Base-by-base conservation (phyloP, 1,139 yeast genomes). In the Protomyces gravidus region DNA sequence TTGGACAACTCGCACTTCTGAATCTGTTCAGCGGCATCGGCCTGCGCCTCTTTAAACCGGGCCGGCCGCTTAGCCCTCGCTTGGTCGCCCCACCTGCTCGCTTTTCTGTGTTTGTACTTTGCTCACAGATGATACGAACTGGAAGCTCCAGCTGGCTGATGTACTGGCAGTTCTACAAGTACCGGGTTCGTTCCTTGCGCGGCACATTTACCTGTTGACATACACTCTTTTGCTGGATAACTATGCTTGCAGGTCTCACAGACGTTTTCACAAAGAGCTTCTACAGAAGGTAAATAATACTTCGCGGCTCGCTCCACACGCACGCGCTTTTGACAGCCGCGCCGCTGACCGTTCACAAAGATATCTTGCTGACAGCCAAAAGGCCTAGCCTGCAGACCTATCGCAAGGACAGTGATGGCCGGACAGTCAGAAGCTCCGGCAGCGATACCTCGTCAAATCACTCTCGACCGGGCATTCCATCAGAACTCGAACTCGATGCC, bases 401-500 rank as follows among this genome's bases (percentile, higher is more conserved):
- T 23, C 3, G 23, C 2, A 36, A 36, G 42, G 42, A 36, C 21
- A 36, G 42, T 17, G 42, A 36, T 36, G 42, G 42, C 21, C 15
- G 42, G 42, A 36, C 42, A 13, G 17, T 23, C 42, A 36, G 19
- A 23, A 36, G 42, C 7, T 15, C 21, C 23, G 17, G 21, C 42
- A 36, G 42, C 42, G 42, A 36, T 23, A 36, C 42, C 1, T n/a
- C 42, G 21, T 36, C 42, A 6, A 36, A 36, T 17, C 42, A 36
- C 42, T 36, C 42, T n/a, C 42, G 42, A 36, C 42, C 42, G 17
- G 42, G 42, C 42, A 36, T 17, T 11, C 42, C 42, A 19, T 36
- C 42, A 15, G 42, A 36, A 23, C 42, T 36, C 23, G 42, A 36
- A n/a, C 42, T 36, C 5, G 42, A 36, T 15, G 21, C 21, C 17